These are phyloP conservation scores for Megacollybia marginata DNA, from an alignment of 768 basidiomycete genomes.

Conservation along the genomic window DNA sequence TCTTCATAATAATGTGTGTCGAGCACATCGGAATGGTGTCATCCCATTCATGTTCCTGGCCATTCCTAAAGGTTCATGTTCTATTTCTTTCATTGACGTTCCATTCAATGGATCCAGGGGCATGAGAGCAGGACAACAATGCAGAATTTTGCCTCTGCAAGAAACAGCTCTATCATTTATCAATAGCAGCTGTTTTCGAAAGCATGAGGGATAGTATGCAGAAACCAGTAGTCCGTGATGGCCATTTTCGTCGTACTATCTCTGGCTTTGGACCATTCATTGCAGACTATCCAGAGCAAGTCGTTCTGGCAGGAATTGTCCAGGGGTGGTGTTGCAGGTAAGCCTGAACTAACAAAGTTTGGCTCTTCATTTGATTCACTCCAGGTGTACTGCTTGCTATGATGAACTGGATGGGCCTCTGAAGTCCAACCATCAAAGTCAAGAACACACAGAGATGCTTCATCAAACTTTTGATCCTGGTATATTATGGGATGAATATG, in stretches of 20 bases:
- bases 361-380: no score
- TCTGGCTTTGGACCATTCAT: constrained; percentile 21
- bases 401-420: background rate
- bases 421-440: background rate
- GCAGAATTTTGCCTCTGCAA: constrained; percentile 6
- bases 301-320: constrained; percentile 13
- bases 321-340: constrained; percentile 11
- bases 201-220: constrained; percentile 13
- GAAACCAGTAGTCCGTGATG: constrained; percentile 15
- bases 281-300: constrained; percentile 16
- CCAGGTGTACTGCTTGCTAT: constrained; percentile 1
- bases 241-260: constrained; percentile 17
- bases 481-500: background rate
- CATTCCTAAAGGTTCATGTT: constrained; percentile 22
- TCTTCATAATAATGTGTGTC: background rate
- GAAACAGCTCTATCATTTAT: constrained; percentile 11
- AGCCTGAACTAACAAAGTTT: no score
- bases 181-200: constrained; percentile 10
- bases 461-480: background rate
- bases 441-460: background rate
- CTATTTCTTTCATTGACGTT: background rate
- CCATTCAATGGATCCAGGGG: background rate
- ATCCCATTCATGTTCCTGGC: constrained; percentile 14
- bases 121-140: constrained; percentile 5
- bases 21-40: background rate